Conservation (phyloP, 75 land plant species). For the Cryptomeria japonica region DNA sequence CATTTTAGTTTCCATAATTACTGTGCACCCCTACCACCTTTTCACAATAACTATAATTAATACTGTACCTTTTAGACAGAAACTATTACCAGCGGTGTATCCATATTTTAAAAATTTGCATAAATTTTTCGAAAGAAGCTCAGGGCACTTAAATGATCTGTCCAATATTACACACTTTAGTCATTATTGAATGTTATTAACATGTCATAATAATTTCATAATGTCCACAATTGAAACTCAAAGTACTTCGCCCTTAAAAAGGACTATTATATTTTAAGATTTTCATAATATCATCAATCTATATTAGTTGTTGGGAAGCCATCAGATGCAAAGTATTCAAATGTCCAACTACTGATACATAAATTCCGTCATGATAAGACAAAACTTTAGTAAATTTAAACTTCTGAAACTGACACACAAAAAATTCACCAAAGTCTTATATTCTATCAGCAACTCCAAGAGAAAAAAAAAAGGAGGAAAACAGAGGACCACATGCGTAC, state of each 20-base stretch:
- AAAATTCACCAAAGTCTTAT: background rate
- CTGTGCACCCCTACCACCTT: no score
- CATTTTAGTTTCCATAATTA: no score
- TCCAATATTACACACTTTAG: background rate
- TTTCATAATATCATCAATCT: background rate
- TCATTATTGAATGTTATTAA: background rate
- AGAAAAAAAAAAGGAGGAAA: background rate
- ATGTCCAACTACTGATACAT: background rate
- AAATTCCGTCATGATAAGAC: background rate
- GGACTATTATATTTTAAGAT: background rate
- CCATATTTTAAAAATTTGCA: no score
- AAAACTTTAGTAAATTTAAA: background rate
- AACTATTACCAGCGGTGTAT: no score
- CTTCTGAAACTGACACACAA: background rate
- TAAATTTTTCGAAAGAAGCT: no score
- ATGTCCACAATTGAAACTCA: background rate
- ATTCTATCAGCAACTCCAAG: background rate
- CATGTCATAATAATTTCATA: background rate
- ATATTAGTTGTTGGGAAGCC: background rate
- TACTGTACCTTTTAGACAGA: no score
- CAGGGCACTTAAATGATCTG: no score
- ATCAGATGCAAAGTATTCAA: background rate
- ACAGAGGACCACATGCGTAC: conserved; percentile 34
- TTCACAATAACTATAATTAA: no score
- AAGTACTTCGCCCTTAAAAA: background rate